Percentiles rank a stretch among this genome's conserved stretches.
Conservation (phyloP, 2,329 filamentous ascomycete genomes). For the Exutisphaerella laricina region DNA sequence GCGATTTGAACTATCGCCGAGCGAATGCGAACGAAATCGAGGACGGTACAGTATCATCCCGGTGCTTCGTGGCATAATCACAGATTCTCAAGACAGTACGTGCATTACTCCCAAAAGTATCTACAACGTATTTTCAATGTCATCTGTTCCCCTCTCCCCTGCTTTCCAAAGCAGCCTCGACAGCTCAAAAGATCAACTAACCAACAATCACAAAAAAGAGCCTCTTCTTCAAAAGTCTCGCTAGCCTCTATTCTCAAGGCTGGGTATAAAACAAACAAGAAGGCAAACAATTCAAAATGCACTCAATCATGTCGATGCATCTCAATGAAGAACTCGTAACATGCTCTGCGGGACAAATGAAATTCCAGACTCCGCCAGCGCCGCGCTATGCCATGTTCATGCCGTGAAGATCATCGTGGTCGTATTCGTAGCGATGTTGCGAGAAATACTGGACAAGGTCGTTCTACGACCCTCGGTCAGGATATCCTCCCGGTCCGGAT, state of each 20-base stretch:
- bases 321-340: slow-evolving; percentile 2
- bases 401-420: slow-evolving; percentile 7
- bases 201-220: neutral
- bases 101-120: no score
- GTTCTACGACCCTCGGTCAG: slow-evolving; percentile 14
- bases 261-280: slow-evolving; percentile 9
- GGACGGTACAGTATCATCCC: no score
- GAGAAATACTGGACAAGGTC: slow-evolving; percentile 8
- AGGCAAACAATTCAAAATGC: neutral
- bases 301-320: neutral
- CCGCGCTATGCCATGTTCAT: slow-evolving; percentile 9
- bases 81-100: no score
- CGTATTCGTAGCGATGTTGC: slow-evolving; percentile 14
- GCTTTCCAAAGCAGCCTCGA: no score
- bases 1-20: no score
- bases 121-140: no score
- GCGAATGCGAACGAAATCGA: no score
- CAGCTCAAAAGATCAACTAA: no score
- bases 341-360: no score
- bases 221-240: neutral
- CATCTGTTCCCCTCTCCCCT: no score
- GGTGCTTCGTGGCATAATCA: no score
- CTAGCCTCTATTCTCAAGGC: neutral
- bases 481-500: slow-evolving; percentile 17
- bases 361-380: neutral